Percentiles rank a stretch among this genome's conserved stretches.
Evolutionary conservation across 2,329 filamentous ascomycete species (phyloP).

Genomic region (Gremmenia infestans): DNA sequence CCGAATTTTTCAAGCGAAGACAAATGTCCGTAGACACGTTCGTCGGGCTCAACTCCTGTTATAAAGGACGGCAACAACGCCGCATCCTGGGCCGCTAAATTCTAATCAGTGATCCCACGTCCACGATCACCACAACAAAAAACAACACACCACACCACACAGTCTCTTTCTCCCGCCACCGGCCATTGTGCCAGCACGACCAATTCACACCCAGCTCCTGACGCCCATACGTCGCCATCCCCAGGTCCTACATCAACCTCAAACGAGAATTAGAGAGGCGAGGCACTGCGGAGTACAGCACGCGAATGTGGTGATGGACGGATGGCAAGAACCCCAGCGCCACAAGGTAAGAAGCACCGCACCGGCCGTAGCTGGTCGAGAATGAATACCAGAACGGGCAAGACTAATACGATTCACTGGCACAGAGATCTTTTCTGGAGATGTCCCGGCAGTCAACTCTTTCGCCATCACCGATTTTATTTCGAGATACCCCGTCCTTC

Average conservation of each 20-base stretch:
- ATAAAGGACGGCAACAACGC: too few species aligned
- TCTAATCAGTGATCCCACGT: conserved; percentile 3
- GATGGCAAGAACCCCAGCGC: conserved; percentile 15
- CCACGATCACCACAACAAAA: not conserved
- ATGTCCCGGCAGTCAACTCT: conserved; percentile 27
- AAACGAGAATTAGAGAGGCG: too few species aligned
- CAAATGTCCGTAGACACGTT: too few species aligned
- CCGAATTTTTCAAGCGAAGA: too few species aligned
- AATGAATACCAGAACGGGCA: not conserved
- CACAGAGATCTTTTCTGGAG: conserved; percentile 26
- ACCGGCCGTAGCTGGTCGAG: not conserved
- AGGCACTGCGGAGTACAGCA: not conserved
- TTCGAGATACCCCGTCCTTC: conserved; percentile 16
- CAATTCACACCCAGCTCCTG: not conserved
- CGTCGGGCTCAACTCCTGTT: too few species aligned
- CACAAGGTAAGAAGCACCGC: conserved; percentile 19
- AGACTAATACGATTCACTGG: conserved; percentile 11
- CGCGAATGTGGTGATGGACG: conserved; percentile 18
- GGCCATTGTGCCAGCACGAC: conserved; percentile 3
- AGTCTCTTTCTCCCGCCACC: not conserved
- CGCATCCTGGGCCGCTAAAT: too few species aligned
- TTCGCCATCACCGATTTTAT: conserved; percentile 24
- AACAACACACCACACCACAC: conserved; percentile 3
- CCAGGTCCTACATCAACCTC: not conserved
- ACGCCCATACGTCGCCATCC: not conserved